Percentiles rank a stretch among this genome's conserved stretches.
phyloP scores from a whole-genome alignment of 768 basidiomycete genomes.

The Lactarius deliciosus region DNA sequence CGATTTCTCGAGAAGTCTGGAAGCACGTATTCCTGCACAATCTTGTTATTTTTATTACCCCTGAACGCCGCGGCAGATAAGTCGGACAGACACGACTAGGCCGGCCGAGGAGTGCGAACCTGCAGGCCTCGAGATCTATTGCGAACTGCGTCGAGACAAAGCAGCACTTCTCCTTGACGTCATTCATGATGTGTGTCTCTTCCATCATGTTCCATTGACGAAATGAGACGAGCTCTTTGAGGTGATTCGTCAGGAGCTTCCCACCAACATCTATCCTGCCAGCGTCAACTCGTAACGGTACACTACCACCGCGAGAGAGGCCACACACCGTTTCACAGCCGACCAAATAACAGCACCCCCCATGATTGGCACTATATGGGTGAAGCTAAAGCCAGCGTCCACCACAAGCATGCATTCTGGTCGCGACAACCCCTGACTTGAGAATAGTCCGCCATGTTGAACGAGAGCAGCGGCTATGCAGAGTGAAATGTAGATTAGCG shows the following conservation, averaged over 20 bases:
- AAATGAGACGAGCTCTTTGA: slow-evolving; percentile 91
- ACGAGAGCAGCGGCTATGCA: slow-evolving; percentile 72
- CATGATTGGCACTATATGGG: slow-evolving; percentile 85
- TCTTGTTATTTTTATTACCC: slow-evolving; percentile 57
- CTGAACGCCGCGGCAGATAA: slow-evolving; percentile 38
- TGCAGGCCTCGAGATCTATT: slow-evolving; percentile 71
- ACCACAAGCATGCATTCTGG: slow-evolving; percentile 83
- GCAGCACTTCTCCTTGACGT: slow-evolving; percentile 88
- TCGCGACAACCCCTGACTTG: slow-evolving; percentile 44
- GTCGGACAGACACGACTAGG: slow-evolving; percentile 14
- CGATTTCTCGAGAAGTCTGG: slow-evolving; percentile 79
- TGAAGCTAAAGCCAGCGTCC: slow-evolving; percentile 93
- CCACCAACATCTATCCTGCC: slow-evolving; percentile 91
- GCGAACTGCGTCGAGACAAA: slow-evolving; percentile 76
- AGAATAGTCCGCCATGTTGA: slow-evolving; percentile 72
- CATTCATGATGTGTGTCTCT: slow-evolving; percentile 90
- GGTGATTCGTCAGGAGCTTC: slow-evolving; percentile 91
- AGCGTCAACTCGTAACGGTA: slow-evolving; percentile 11
- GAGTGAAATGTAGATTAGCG: slow-evolving; percentile 12
- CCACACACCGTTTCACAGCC: slow-evolving; percentile 57
- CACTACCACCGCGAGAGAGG: neutral
- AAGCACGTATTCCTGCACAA: slow-evolving; percentile 86
- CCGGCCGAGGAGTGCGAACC: slow-evolving; percentile 48
- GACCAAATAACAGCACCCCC: slow-evolving; percentile 71
- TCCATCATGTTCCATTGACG: slow-evolving; percentile 99